Base-by-base conservation (phyloP, 352 stramenopile species). In the Elongisporangium senticosum region DNA sequence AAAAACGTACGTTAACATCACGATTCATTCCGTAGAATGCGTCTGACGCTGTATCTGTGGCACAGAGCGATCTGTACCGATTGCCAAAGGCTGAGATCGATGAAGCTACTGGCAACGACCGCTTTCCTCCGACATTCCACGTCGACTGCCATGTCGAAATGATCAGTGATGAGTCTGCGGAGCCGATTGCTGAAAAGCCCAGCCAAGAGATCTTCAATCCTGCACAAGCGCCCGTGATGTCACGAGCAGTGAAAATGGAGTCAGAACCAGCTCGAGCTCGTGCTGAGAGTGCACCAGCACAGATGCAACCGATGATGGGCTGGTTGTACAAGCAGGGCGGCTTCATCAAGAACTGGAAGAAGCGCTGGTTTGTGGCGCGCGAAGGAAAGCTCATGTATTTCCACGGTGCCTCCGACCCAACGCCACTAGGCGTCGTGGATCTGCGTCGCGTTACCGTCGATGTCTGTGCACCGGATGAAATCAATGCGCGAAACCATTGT, bases 321-420 rank as follows among this genome's bases (percentile, higher is more conserved):
- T 90, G 78, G 76, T 55, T 92, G 47, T 83, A 83, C 51, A 90
- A 92, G 43, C 75, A 90, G 61, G 84, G 80, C 37, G 84, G 84
- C 2, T 90, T 94, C 23, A 75, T 94, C 21, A 87, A 88, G 51
- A 92, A 87, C 67, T 94, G 84, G 84, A 94, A 90, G 61, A 86
- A 86, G 49, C 73, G 84, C 49, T 94, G 84, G 84, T 92, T 91
- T 64, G 82, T 94, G 8, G 79, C 82, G 17, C 79, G 78, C 7
- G 84, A 92, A 40, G 82, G 82, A 4, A 86, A 87, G 56, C 76
- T 94, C 54, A 92, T 79, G 70, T 94, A 90, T 53, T 94, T 86
- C 26, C 64, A 82, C 23, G 75, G 65, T 13, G 69, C 79, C 6
- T 79, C 77, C 2, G 81, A 92, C 43, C 75, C 77, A 14, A 90